phyloP scores from a whole-genome alignment of 2,329 filamentous ascomycete species.

The Albifimbria verrucaria region DNA sequence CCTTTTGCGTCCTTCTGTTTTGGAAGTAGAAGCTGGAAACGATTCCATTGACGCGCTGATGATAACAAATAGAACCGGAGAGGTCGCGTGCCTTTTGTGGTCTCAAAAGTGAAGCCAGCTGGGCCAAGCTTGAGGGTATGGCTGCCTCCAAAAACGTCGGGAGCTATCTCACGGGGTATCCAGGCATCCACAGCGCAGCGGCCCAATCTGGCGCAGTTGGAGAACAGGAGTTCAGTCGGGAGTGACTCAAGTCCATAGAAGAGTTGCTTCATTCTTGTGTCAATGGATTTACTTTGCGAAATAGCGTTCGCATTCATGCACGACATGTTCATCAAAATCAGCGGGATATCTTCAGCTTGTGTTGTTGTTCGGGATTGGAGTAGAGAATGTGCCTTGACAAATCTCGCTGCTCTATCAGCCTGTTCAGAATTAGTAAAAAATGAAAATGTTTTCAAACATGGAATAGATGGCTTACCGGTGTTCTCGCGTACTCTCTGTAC shows the following conservation, averaged over 20 bases:
- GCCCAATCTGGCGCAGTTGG: neutral
- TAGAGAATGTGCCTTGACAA: neutral
- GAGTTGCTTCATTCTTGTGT: neutral
- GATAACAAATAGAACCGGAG: neutral
- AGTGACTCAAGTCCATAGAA: neutral
- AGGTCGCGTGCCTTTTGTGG: neutral
- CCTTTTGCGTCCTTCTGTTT: neutral
- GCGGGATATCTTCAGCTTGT: neutral
- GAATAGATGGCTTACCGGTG: neutral
- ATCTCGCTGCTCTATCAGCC: neutral
- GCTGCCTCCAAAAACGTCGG: neutral
- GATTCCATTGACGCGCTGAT: neutral
- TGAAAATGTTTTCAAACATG: neutral
- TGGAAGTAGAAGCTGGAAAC: neutral
- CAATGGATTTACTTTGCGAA: neutral
- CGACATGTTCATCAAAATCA: neutral
- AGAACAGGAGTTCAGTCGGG: neutral
- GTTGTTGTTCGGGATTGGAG: neutral
- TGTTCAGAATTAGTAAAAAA: neutral
- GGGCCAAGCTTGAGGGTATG: neutral
- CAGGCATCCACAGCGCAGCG: neutral
- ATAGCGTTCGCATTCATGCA: neutral
- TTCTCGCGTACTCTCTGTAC: neutral
- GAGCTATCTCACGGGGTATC: neutral
- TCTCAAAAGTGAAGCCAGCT: neutral